Evolutionary conservation across 2,329 filamentous ascomycete species (phyloP), one percentile per base, ranked within the genome.

Genomic region (Pleurostoma richardsiae): DNA sequence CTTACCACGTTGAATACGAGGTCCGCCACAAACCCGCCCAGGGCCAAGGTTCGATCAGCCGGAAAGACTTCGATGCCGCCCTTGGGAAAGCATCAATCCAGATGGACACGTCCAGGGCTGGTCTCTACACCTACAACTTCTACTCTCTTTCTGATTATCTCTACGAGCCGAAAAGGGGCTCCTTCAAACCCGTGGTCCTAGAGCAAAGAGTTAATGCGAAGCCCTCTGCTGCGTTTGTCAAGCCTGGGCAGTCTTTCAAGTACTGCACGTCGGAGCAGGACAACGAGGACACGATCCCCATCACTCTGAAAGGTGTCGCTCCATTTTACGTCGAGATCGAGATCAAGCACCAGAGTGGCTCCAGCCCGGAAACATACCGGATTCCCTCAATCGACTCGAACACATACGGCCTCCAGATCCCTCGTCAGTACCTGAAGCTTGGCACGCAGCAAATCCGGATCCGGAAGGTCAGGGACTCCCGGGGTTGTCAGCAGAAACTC

Each of bases 311-410:
- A 49, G 94, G 94, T 38, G 74, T 85, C 11, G 82, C 92, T 5
- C 94, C 94, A 0, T 99, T 99, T 70, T 85, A 85, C 42, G 73
- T 99, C 4, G 94, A 97, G 63, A 79, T 97, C 28, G 90, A 92
- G 59, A 89, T 99, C 67, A 95, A 91, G 69, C 92, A 97, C 59
- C 87, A 95, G 60, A 86, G 88, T 45, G 87, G 83, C 29, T 80
- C 83, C 7, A 83, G 85, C 52, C 83, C 90, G 0, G 91, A 97
- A 61, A 81, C 87, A 26, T 86, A 95, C 62, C 82, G 84, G 43
- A 85, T 96, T 53, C 82, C 88, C 7, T 85, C 90, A 52, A 91
- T 99, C 57, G 78, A 82, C 48, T 78, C 81, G 29, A 85, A 85
- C 61, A 77, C 77, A 36, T 90, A 91, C 64, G 82, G 86, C 45